Evolutionary conservation across 352 stramenopile genomes (phyloP).

Genomic region (Phytophthora palmivora): DNA sequence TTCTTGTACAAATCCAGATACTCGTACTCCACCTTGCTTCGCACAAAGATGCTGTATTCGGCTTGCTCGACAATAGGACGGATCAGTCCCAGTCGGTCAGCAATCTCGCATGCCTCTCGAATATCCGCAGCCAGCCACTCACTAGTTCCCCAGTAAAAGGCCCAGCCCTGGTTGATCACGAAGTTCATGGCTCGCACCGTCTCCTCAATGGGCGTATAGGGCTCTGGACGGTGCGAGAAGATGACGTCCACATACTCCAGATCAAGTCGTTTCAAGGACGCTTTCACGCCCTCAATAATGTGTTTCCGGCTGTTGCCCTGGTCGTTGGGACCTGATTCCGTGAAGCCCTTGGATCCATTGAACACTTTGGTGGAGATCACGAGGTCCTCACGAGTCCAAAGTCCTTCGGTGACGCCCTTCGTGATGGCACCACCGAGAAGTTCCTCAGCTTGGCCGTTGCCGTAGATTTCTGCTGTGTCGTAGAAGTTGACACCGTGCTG

Average conservation of each 20-base stretch:
- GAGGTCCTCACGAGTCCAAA: background rate
- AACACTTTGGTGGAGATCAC: background rate
- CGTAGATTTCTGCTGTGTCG: slow-evolving; percentile 10
- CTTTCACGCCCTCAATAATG: background rate
- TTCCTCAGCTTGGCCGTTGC: background rate
- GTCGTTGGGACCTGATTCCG: background rate
- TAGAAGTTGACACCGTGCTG: slow-evolving; percentile 12
- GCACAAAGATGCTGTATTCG: slow-evolving; percentile 46
- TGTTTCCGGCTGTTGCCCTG: background rate
- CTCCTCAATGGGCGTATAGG: background rate
- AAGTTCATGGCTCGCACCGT: background rate
- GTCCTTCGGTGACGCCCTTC: background rate
- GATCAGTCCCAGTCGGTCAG: slow-evolving; percentile 41
- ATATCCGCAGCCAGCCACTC: too few species aligned
- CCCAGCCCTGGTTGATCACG: too few species aligned
- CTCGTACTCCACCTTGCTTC: slow-evolving; percentile 16
- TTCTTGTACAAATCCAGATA: slow-evolving; percentile 40
- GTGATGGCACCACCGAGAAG: background rate
- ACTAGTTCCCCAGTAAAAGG: too few species aligned
- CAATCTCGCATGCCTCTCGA: slow-evolving; percentile 24
- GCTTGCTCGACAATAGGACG: slow-evolving; percentile 47
- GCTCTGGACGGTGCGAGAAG: background rate
- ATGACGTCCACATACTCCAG: background rate
- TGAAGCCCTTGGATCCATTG: background rate
- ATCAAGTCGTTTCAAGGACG: background rate